Evolutionary conservation across 345 rosid species (phyloP).

Genomic region (Angophora floribunda): DNA sequence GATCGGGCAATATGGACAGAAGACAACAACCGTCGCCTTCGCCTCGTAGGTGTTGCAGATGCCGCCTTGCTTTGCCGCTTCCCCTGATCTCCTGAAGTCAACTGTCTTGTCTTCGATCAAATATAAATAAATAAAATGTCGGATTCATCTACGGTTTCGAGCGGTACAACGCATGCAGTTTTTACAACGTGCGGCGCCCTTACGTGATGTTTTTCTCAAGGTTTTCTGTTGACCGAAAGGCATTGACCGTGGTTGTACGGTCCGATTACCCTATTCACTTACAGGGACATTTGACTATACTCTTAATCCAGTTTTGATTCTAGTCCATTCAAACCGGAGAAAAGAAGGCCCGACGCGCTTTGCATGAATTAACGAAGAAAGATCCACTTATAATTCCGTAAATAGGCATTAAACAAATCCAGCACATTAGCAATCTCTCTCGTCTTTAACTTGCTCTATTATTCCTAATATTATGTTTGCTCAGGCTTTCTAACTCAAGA

Average conservation of each 20-base stretch:
- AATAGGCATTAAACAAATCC: neutral
- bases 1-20: neutral
- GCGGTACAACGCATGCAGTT: neutral
- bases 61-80: neutral
- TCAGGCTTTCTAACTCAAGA: neutral
- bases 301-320: neutral
- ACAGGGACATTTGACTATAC: neutral
- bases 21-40: neutral
- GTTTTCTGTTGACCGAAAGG: neutral
- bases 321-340: neutral
- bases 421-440: neutral
- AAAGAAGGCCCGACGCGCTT: neutral
- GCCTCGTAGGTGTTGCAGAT: neutral
- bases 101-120: neutral
- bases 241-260: neutral
- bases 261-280: neutral
- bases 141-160: neutral
- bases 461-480: neutral
- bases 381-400: neutral
- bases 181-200: neutral
- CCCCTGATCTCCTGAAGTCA: neutral
- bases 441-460: neutral
- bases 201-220: neutral
- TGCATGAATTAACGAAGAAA: neutral
- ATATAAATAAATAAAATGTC: neutral